Conservation (phyloP, 176 grass and related monocot species). For the Triticum timopheevii region DNA sequence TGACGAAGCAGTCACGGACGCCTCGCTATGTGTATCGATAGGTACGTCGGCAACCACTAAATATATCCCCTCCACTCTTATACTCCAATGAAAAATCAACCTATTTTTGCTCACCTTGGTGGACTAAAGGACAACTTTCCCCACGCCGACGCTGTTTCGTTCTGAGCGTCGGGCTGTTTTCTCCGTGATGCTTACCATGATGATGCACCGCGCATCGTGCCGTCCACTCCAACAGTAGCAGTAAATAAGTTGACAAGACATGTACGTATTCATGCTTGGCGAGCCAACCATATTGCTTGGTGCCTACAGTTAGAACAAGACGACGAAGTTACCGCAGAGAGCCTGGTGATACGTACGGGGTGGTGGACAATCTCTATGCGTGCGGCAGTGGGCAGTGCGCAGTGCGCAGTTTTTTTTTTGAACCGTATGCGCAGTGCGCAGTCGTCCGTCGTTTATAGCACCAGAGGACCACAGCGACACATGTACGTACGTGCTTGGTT, state of each 20-base stretch:
- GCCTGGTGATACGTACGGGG: background rate
- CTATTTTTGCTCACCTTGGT: no score
- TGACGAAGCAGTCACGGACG: no score
- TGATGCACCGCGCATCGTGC: background rate
- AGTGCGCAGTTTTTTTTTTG: no score
- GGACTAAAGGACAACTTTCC: no score
- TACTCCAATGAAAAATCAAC: no score
- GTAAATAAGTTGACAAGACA: background rate
- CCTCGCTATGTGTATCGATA: no score
- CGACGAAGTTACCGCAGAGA: background rate
- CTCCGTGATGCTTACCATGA: background rate
- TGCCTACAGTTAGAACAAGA: background rate
- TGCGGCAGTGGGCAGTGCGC: background rate
- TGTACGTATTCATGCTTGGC: background rate
- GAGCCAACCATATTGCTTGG: no score
- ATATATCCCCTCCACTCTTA: no score
- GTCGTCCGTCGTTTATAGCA: background rate
- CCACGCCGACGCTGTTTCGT: no score
- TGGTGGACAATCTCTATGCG: background rate
- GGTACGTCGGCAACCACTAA: no score
- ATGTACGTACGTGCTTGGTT: background rate
- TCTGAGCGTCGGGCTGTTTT: background rate
- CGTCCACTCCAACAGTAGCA: background rate
- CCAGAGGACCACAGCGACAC: background rate
- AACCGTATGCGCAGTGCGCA: background rate